Conservation (phyloP, 1,284 basidiomycete species). For the Tilletia horrida region DNA sequence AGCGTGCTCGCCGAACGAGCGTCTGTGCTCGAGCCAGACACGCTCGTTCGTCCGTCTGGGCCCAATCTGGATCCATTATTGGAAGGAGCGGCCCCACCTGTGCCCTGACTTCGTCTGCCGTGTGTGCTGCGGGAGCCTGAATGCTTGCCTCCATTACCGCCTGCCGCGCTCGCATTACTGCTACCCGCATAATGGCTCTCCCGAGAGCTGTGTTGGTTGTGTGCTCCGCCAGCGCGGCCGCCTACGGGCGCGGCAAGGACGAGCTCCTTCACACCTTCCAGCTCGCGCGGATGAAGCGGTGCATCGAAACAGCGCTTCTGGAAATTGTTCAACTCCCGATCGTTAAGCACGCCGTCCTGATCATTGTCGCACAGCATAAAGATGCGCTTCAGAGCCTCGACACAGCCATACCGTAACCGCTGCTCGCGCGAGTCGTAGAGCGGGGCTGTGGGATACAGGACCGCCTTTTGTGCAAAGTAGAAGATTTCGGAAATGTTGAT, state of each 20-base stretch:
- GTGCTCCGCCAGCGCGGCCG: neutral
- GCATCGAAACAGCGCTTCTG: constrained; percentile 94
- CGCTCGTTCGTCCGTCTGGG: constrained; percentile 3
- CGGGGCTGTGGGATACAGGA: constrained; percentile 92
- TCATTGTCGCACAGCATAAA: constrained; percentile 93
- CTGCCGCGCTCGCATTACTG: constrained; percentile 13
- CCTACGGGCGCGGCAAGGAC: constrained; percentile 38
- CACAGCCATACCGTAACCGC: constrained; percentile 75
- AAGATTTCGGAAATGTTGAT: constrained; percentile 96
- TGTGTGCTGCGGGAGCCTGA: neutral
- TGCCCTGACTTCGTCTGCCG: neutral
- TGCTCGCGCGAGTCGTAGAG: constrained; percentile 95
- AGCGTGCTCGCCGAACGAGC: neutral
- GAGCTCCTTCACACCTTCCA: constrained; percentile 63
- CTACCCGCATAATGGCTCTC: constrained; percentile 15
- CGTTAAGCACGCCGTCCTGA: constrained; percentile 87
- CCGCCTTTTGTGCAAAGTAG: constrained; percentile 98
- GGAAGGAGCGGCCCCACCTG: neutral
- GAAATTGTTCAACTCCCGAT: constrained; percentile 90
- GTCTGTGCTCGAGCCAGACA: neutral
- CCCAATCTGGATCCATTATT: neutral
- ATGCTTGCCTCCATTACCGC: neutral
- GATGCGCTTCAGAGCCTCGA: constrained; percentile 82
- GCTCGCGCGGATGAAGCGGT: constrained; percentile 83
- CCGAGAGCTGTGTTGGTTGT: neutral